Percentiles rank a stretch among this genome's conserved stretches.
phyloP scores from a whole-genome alignment of 2,329 filamentous ascomycete species.

The Akanthomyces uredinophilus region DNA sequence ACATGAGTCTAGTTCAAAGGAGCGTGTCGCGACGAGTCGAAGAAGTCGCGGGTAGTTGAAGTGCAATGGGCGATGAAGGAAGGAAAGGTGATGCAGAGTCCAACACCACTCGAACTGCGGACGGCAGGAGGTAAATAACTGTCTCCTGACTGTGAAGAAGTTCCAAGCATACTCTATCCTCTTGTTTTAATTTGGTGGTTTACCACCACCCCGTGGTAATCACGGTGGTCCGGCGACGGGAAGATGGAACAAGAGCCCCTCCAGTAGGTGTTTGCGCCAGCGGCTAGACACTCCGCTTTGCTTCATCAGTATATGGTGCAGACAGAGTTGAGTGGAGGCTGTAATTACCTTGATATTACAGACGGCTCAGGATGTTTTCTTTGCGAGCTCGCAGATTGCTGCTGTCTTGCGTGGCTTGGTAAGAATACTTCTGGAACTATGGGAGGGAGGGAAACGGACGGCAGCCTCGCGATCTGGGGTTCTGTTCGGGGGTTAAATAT shows the following conservation, averaged over 20 bases:
- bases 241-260: conserved; percentile 10
- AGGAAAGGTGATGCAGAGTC: background rate
- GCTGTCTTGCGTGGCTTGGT: background rate
- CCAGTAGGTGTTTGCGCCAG: conserved; percentile 6
- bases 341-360: background rate
- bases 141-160: background rate
- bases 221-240: conserved; percentile 10
- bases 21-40: background rate
- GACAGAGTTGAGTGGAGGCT: background rate
- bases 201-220: conserved; percentile 5
- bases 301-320: background rate
- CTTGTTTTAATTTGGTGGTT: conserved; percentile 2
- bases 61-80: background rate
- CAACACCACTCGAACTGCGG: conserved; percentile 1
- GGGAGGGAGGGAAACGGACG: background rate
- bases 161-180: background rate
- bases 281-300: conserved; percentile 5
- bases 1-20: background rate
- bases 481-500: conserved; percentile 14
- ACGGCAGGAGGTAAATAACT: conserved; percentile 6
- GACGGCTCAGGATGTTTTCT: background rate
- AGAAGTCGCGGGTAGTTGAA: background rate
- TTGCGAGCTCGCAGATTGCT: background rate
- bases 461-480: conserved; percentile 8
- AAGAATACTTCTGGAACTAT: conserved; percentile 1